Percentiles rank a stretch among this genome's conserved stretches.
Conservation (phyloP, 805 yeast genomes). For the Kuraishia borneana region DNA sequence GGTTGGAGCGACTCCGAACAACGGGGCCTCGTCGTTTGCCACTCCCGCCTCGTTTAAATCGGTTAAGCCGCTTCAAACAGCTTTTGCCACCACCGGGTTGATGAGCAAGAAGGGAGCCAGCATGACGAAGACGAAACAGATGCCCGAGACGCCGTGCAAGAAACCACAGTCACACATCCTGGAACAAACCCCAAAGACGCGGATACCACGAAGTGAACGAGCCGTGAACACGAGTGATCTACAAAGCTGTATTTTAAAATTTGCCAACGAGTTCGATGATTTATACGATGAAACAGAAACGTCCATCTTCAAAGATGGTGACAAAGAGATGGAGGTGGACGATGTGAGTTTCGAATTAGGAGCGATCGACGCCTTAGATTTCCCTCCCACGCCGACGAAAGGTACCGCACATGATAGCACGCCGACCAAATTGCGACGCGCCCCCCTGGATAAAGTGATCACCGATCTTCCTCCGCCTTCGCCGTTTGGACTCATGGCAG, state of each 20-base stretch:
- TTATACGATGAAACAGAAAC: constrained; percentile 13
- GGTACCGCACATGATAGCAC: constrained; percentile 7
- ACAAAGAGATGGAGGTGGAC: constrained; percentile 4
- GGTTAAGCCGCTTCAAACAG: constrained; percentile 79
- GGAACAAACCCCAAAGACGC: constrained; percentile 6
- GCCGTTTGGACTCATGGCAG: not conserved
- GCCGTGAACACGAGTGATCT: constrained; percentile 26
- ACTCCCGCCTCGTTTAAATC: constrained; percentile 53
- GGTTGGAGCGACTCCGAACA: constrained; percentile 4
- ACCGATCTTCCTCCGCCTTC: not conserved
- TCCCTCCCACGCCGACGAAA: constrained; percentile 35
- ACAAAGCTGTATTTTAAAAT: constrained; percentile 26
- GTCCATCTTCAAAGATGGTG: constrained; percentile 17
- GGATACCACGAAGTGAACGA: constrained; percentile 11
- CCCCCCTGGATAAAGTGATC: not conserved
- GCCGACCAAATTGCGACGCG: not conserved
- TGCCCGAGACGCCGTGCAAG: constrained; percentile 61
- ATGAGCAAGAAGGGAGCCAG: constrained; percentile 41
- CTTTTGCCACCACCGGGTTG: constrained; percentile 67
- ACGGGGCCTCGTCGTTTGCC: constrained; percentile 13
- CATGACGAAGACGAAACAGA: constrained; percentile 14
- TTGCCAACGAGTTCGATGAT: constrained; percentile 30
- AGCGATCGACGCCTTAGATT: constrained; percentile 10
- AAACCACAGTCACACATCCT: constrained; percentile 22
- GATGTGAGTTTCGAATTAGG: constrained; percentile 13